Conservation (phyloP, 352 stramenopile genomes). For the Phytopythium aichiense region DNA sequence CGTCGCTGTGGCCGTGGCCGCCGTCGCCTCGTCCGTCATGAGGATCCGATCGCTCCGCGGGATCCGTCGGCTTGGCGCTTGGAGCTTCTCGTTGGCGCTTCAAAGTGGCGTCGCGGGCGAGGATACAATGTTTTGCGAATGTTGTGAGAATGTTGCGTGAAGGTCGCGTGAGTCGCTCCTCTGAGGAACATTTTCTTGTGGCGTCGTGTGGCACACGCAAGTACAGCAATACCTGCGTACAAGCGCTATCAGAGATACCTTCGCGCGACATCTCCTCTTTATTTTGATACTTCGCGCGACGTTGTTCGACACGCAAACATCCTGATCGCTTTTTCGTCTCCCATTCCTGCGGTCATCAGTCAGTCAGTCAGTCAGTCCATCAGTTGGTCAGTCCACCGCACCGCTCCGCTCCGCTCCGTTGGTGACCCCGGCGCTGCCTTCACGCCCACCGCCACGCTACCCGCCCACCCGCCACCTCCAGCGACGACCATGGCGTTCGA, state of each 20-base stretch:
- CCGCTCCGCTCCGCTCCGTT: too few relatives aligned
- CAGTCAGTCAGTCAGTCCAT: neutral
- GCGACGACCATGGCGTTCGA: slow-evolving; percentile 42
- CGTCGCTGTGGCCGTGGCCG: neutral
- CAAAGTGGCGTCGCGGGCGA: too few relatives aligned
- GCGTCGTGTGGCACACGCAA: neutral
- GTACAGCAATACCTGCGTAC: neutral
- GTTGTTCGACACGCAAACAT: neutral
- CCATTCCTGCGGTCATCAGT: neutral
- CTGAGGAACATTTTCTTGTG: slow-evolving; percentile 6
- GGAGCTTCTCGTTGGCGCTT: too few relatives aligned
- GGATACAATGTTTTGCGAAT: too few relatives aligned
- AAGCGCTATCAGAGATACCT: neutral
- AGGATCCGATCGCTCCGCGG: neutral
- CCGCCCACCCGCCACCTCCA: neutral
- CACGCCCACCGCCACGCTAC: neutral
- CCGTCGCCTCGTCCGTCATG: slow-evolving; percentile 1
- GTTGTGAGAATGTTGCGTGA: neutral
- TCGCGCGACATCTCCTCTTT: neutral
- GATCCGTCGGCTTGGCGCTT: too few relatives aligned
- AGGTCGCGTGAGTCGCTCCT: neutral
- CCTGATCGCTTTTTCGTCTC: neutral
- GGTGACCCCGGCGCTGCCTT: neutral
- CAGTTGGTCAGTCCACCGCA: neutral
- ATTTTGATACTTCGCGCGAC: neutral